Evolutionary conservation across 139 green algal genomes (phyloP).

Genomic region (Coccomyxa sp.): DNA sequence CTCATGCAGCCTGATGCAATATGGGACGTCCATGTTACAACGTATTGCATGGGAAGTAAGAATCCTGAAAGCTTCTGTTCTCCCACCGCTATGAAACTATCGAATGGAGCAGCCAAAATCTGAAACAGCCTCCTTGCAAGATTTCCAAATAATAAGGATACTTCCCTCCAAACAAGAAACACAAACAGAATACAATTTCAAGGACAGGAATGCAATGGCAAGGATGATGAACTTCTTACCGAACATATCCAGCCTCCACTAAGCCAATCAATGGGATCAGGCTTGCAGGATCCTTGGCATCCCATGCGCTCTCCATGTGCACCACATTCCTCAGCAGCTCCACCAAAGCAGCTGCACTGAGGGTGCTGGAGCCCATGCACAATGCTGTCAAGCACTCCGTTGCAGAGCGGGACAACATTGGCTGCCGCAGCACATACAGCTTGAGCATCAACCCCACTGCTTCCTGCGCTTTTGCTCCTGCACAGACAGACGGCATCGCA

Average conservation of each 20-base stretch:
- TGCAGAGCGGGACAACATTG: conserved; percentile 62
- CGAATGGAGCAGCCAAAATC: too few relatives aligned
- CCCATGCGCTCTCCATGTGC: conserved; percentile 32
- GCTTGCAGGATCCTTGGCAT: conserved; percentile 34
- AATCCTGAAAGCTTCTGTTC: too few relatives aligned
- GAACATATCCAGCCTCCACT: conserved; percentile 40
- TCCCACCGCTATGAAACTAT: too few relatives aligned
- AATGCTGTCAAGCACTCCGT: conserved; percentile 51
- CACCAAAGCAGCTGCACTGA: conserved; percentile 34
- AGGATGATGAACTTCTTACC: neutral
- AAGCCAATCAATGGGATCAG: conserved; percentile 42
- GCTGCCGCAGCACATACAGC: conserved; percentile 68
- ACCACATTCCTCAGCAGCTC: conserved; percentile 56
- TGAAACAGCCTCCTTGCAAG: too few relatives aligned
- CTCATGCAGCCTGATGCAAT: conserved; percentile 33
- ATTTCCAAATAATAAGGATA: too few relatives aligned
- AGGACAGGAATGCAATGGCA: too few relatives aligned
- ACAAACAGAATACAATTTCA: too few relatives aligned
- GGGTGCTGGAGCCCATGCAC: conserved; percentile 16
- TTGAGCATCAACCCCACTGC: conserved; percentile 41
- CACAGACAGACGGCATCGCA: neutral
- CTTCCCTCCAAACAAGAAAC: too few relatives aligned
- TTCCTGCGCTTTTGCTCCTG: neutral
- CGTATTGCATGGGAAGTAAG: too few relatives aligned
- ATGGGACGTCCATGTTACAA: neutral